Evolutionary conservation across 2,329 filamentous ascomycete species (phyloP).

Genomic region (Dactylellina sp.): DNA sequence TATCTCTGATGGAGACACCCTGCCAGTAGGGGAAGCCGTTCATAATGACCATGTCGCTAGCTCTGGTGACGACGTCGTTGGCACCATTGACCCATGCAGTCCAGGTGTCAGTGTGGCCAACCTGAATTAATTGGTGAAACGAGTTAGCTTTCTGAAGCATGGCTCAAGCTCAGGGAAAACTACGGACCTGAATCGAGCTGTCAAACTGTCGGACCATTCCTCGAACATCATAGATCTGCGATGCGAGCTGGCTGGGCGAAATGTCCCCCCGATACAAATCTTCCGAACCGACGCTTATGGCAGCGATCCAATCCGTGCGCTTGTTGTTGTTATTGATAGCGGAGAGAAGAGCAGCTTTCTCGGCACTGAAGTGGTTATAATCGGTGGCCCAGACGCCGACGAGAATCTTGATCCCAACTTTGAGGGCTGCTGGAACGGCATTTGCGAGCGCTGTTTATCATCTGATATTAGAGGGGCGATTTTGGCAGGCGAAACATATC

Average conservation of each 20-base stretch:
- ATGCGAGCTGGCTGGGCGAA: constrained; percentile 25
- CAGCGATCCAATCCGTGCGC: constrained; percentile 71
- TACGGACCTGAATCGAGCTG: constrained; percentile 22
- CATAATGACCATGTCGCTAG: constrained; percentile 46
- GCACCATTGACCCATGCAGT: constrained; percentile 72
- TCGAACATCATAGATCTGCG: constrained; percentile 64
- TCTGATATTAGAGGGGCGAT: constrained; percentile 46
- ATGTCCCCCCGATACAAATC: constrained; percentile 71
- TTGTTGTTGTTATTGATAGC: constrained; percentile 56
- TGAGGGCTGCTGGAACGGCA: constrained; percentile 25
- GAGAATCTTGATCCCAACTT: constrained; percentile 60
- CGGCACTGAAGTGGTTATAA: constrained; percentile 72
- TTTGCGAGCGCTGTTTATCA: constrained; percentile 36
- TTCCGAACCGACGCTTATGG: constrained; percentile 78
- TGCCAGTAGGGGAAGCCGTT: constrained; percentile 59
- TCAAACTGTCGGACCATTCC: constrained; percentile 65
- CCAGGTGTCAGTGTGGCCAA: constrained; percentile 78
- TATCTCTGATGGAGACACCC: constrained; percentile 67
- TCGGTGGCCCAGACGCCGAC: constrained; percentile 68
- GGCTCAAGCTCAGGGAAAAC: no score
- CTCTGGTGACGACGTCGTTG: constrained; percentile 69
- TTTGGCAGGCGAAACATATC: background rate
- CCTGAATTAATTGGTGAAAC: no score
- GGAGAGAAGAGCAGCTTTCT: constrained; percentile 70
- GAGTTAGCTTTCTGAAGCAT: no score